Evolutionary conservation across 2,329 filamentous ascomycete genomes (phyloP).

Genomic region (Incumbomyces delicatus): DNA sequence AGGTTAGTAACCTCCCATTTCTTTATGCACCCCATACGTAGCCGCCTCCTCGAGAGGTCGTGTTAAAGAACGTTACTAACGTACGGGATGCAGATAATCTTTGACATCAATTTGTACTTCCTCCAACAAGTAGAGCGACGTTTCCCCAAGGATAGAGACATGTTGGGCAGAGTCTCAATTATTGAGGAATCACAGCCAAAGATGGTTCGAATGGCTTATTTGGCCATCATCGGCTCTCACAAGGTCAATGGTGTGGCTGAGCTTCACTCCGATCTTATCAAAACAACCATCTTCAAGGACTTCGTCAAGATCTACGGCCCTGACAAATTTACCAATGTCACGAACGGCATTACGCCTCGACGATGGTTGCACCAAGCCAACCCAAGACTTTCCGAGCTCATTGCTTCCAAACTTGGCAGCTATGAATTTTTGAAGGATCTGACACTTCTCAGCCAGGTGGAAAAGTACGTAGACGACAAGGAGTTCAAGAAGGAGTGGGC

Average conservation of each 20-base stretch:
- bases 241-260: conserved; percentile 99
- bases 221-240: conserved; percentile 94
- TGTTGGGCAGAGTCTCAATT: conserved; percentile 82
- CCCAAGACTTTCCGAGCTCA: conserved; percentile 79
- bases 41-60: conserved; percentile 4
- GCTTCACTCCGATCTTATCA: conserved; percentile 93
- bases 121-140: conserved; percentile 79
- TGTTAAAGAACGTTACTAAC: conserved; percentile 9
- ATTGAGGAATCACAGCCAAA: conserved; percentile 95
- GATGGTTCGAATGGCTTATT: conserved; percentile 94
- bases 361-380: conserved; percentile 98
- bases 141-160: conserved; percentile 81
- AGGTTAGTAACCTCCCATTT: conserved; percentile 30
- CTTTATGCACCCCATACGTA: background rate
- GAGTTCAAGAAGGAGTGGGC: conserved; percentile 90
- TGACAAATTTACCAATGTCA: conserved; percentile 98
- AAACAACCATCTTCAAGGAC: conserved; percentile 99
- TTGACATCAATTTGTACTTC: conserved; percentile 95
- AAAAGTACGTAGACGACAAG: conserved; percentile 74
- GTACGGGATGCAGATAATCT: conserved; percentile 56
- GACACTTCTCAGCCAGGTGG: conserved; percentile 74
- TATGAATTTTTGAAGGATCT: conserved; percentile 83
- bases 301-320: conserved; percentile 91
- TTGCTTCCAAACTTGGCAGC: conserved; percentile 77
- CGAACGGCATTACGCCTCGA: conserved; percentile 92